phyloP scores from a whole-genome alignment of 768 basidiomycete species.

The Tephrocybe sp. region DNA sequence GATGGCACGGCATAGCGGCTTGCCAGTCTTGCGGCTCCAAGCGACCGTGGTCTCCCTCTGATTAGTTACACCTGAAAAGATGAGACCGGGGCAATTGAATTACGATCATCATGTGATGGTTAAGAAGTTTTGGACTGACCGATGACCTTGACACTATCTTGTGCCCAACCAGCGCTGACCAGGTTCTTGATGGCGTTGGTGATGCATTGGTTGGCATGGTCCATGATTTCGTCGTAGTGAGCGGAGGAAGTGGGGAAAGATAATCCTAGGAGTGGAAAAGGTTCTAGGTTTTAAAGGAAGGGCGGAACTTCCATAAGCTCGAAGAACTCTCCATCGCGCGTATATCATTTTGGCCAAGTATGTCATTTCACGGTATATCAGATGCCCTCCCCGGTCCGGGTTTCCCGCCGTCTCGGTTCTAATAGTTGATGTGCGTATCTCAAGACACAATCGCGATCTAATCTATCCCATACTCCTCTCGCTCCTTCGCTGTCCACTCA shows the following conservation, averaged over 20 bases:
- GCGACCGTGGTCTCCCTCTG: conserved; percentile 95
- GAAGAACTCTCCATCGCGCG: conserved; percentile 13
- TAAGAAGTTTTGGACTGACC: conserved; percentile 47
- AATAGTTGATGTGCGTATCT: neutral
- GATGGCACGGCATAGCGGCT: conserved; percentile 84
- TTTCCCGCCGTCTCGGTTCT: conserved; percentile 6
- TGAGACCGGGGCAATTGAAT: conserved; percentile 2
- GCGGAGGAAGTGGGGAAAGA: conserved; percentile 11
- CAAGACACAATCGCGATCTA: conserved; percentile 9
- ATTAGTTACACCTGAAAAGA: conserved; percentile 80
- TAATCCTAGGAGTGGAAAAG: neutral
- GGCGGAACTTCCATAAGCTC: conserved; percentile 8
- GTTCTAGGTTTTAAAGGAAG: conserved; percentile 9
- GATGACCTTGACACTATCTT: conserved; percentile 86
- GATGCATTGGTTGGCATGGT: conserved; percentile 75
- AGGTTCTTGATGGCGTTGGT: conserved; percentile 67
- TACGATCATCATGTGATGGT: conserved; percentile 18
- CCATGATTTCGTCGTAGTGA: conserved; percentile 62
- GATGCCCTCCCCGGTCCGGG: conserved; percentile 15
- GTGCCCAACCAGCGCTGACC: conserved; percentile 73
- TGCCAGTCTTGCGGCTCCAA: conserved; percentile 90
- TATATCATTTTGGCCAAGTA: conserved; percentile 15
- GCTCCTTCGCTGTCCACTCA: conserved; percentile 57
- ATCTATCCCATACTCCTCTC: conserved; percentile 37
- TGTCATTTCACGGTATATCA: conserved; percentile 8